Base-by-base conservation (phyloP, 805 yeast genomes). In the Millerozyma acaciae region DNA sequence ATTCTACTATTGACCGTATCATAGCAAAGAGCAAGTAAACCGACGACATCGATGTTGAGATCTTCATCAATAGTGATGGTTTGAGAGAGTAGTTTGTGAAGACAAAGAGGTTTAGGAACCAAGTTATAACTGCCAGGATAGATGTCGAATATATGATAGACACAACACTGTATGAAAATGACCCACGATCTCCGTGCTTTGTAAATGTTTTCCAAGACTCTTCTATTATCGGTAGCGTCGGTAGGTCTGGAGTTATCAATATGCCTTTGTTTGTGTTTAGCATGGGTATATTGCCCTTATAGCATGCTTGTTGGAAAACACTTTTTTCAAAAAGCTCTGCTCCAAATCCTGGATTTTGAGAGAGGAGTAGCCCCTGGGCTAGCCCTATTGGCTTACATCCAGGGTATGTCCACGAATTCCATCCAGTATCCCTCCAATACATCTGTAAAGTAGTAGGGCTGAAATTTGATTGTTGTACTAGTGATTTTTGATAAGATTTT, bases 61-160 rank as follows among this genome's bases (percentile, higher is more conserved):
- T 35, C 45, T 68, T 62, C 30, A 80, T 57, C 20, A 78, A 48
- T 33, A 62, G 43, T 8, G 84, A 68, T 1, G 86, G 83, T 45
- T 72, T 76, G 34, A 76, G 75, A 8, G 82, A 75, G 33, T 78
- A 76, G 48, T 78, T 80, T 6, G 87, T 74, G 40, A 80, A 70
- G 10, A 80, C 76, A 33, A 81, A 69, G 7, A 84, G 56, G 0
- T 88, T 78, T 16, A 80, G 58, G 42, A 76, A 77, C 55, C 80
- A 62, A 3, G 83, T 73, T 4, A 82, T 71, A 13, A 82, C 81
- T 5, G 82, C 75, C 51, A 82, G 78, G 0, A 78, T 70, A 7
- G 85, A 70, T 14, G 82, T 51, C 0, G 84, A 71, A 48, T 78
- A 77, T 1, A 82, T 60, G 23, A 80, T 66, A 0, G 88, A 78